Base-by-base conservation (phyloP, 2,329 filamentous ascomycete genomes). In the Aspergillus jensenii region DNA sequence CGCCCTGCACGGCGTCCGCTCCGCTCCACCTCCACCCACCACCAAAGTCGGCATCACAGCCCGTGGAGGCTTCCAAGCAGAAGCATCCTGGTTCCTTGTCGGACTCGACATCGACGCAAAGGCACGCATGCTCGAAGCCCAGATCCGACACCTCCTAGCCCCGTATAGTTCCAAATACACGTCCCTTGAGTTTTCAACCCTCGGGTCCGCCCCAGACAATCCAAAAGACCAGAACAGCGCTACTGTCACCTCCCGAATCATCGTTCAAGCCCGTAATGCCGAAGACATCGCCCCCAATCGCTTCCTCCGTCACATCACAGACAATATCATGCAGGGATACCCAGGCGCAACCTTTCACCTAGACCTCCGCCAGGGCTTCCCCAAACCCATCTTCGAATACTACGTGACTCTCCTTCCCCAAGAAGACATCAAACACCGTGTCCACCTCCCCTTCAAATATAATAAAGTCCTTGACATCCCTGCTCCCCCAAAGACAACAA, bases 21-120 rank as follows among this genome's bases (percentile, higher is more conserved):
- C 73, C 4, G 67, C 64, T 7, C 67, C 78, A 0, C 80, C 81
- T 3, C 81, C 81, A 5, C 72, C 79, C 7, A 83, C 80, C 0
- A 83, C 80, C 11, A 83, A 83, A 65, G 71, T 79, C 17, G 80
- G 78, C 15, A 67, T 82, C 53, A 79, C 78, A 1, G 79, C 77
- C 0, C 68, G 68, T 19, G 78, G 78, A 9, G 79, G 79, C 37
- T 81, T 76, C 62, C 77, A 81, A 65, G 79, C 79, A 8, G 78
- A 82, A 63, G 67, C 72, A 2, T 72, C 72, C 44, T 81, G 74
- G 65, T 81, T 76, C 63, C 68, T 81, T 9, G 73, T 72, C 6
- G 80, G 76, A 4, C 74, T 77, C 25, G 76, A 81, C 67, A 76
- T 80, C 56, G 61, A 72, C 46, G 74, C 73, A 46, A 82, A 83